Evolutionary conservation across 2,329 filamentous ascomycete species (phyloP).

Genomic region (Chlorencoelia australis): DNA sequence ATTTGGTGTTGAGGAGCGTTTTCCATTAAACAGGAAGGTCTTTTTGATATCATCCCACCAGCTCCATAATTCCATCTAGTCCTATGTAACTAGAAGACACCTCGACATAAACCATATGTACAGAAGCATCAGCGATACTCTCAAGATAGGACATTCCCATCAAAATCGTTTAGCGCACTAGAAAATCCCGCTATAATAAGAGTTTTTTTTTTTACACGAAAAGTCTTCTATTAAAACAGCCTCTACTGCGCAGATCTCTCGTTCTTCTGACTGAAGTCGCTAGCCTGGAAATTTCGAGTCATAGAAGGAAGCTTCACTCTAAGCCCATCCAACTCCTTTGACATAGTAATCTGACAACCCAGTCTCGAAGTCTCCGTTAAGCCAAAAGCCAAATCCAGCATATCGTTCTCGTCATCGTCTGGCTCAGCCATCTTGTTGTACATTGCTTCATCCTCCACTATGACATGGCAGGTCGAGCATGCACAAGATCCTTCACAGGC

Average conservation of each 20-base stretch:
- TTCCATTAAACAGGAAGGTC: conserved; percentile 9
- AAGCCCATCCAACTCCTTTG: conserved; percentile 77
- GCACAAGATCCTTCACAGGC: conserved; percentile 81
- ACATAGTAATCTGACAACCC: conserved; percentile 62
- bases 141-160: conserved; percentile 12
- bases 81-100: too few species aligned
- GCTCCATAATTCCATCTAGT: conserved; percentile 2
- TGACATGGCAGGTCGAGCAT: conserved; percentile 67
- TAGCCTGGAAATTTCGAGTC: conserved; percentile 92
- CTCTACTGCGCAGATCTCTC: conserved; percentile 1
- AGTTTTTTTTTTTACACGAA: too few species aligned
- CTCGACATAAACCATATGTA: conserved; percentile 14
- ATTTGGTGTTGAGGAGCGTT: conserved; percentile 19
- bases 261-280: conserved; percentile 60
- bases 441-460: conserved; percentile 52
- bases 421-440: conserved; percentile 54
- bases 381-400: conserved; percentile 66
- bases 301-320: conserved; percentile 79
- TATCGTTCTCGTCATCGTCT: conserved; percentile 58
- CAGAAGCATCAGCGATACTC: conserved; percentile 18
- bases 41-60: conserved; percentile 9
- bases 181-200: too few species aligned
- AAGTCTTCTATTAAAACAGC: too few species aligned
- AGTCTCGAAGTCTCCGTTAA: conserved; percentile 56
- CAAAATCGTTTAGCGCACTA: too few species aligned